phyloP scores from a whole-genome alignment of 371 early-diverging fungal genomes.

The Coemansia sp. region DNA sequence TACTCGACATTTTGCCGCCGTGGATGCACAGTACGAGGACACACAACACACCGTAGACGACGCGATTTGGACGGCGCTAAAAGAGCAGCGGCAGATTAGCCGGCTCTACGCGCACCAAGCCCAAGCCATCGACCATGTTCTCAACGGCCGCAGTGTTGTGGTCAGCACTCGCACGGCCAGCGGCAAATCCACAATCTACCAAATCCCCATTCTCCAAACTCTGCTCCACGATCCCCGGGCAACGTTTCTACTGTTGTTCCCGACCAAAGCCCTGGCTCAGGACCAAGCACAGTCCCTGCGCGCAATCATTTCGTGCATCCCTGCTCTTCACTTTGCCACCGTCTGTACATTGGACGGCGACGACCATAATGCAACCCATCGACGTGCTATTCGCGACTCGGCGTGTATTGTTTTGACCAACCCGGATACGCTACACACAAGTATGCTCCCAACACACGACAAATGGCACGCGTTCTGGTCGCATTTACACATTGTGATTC shows the following conservation, averaged over 20 bases:
- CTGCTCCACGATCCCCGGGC: slow-evolving; percentile 52
- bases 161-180: slow-evolving; percentile 73
- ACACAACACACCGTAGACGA: neutral
- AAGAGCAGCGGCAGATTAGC: slow-evolving; percentile 45
- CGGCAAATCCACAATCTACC: slow-evolving; percentile 81
- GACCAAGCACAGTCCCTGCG: slow-evolving; percentile 66
- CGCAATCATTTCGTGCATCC: slow-evolving; percentile 44
- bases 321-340: slow-evolving; percentile 24
- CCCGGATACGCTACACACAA: slow-evolving; percentile 78
- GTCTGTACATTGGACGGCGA: slow-evolving; percentile 57
- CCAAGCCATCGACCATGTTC: slow-evolving; percentile 58
- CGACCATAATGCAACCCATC: slow-evolving; percentile 3
- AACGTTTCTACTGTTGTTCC: slow-evolving; percentile 65
- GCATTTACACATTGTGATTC: slow-evolving; percentile 61
- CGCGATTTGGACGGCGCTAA: slow-evolving; percentile 35
- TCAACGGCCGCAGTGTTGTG: slow-evolving; percentile 58
- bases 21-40: neutral
- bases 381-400: slow-evolving; percentile 56
- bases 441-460: slow-evolving; percentile 63
- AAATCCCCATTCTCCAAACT: slow-evolving; percentile 63
- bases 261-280: slow-evolving; percentile 78
- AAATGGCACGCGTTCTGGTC: slow-evolving; percentile 62
- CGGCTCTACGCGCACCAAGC: slow-evolving; percentile 71
- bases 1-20: neutral
- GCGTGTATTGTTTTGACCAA: slow-evolving; percentile 73